Base-by-base conservation (phyloP, 768 basidiomycete species). In the Hygrophoropsis aurantiaca region DNA sequence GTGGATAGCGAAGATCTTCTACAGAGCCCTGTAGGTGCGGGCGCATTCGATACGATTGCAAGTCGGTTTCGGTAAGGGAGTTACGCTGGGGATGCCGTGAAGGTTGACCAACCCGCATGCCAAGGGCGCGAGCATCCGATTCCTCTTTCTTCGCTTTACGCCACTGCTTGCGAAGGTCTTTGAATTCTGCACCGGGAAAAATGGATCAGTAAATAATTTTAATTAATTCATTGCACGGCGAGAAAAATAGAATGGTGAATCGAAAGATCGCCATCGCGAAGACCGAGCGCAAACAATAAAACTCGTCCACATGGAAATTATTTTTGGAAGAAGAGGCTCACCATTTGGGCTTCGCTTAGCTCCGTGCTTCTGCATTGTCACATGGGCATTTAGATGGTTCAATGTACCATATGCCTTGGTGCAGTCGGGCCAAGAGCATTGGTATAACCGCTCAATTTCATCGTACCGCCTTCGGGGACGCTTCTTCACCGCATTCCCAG, bases 321-420 rank as follows among this genome's bases (percentile, higher is more conserved):
- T 34, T 44, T 13, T 10, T 8, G 24, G 40, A 38, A 38, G 11
- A 33, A 30, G 19, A 40, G 16, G 62, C 88, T 69, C 59, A 95
- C 95, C 94, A 46, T 81, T 81, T 11, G 95, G 95, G 64, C 82
- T 87, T 46, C 94, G 81, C 71, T 95, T 97, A 13, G 74, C 46
- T 35, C 95, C 95, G 64, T 99, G 95, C 67, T 90, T 90, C 67
- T 97, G 95, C 90, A 97, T 97, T n/a, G 85, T 87, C 47, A 97
- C 92, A 65, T 99, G 95, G 24, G 94, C 93, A 64, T 99, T 99
- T 51, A 99, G 77, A 67, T 99, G 95, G 64, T 99, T 97, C 40
- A 97, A 75, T 4, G 94, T 97, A 24, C 94, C 94, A 59, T 95
- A 97, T 21, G 89, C 78, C 70, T 95, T 95, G 46, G 81, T 75